Conservation (phyloP, 257 asterid genomes). For the Scutellaria minor region DNA sequence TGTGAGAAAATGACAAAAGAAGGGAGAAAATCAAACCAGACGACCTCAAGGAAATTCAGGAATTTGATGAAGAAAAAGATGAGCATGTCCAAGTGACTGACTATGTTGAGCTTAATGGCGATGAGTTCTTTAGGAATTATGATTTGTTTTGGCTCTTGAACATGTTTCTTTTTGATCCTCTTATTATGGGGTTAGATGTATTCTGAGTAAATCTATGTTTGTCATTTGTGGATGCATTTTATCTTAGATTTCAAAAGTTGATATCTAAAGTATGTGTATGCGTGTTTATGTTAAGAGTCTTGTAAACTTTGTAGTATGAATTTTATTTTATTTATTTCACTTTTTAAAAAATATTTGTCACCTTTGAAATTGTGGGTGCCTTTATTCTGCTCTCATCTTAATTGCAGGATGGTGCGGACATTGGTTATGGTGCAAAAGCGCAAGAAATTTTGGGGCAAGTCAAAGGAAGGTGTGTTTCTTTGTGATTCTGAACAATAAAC, state of each 20-base stretch:
- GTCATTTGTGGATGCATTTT: background rate
- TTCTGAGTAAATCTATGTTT: background rate
- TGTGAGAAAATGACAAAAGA: background rate
- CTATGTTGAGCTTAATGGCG: background rate
- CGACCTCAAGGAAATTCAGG: background rate
- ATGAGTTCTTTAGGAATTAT: background rate
- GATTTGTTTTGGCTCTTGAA: background rate
- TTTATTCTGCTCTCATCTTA: slow-evolving; percentile 7
- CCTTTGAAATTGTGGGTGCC: background rate
- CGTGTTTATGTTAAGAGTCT: background rate
- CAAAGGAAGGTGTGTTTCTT: slow-evolving; percentile 76
- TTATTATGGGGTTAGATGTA: background rate
- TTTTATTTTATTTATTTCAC: background rate
- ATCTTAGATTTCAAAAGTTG: background rate
- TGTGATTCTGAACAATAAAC: slow-evolving; percentile 1
- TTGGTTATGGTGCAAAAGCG: slow-evolving; percentile 98
- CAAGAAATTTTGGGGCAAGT: slow-evolving; percentile 97
- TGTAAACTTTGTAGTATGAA: background rate
- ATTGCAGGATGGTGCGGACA: slow-evolving; percentile 88
- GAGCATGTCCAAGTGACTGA: background rate
- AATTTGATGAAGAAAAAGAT: background rate
- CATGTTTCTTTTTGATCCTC: background rate
- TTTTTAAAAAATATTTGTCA: background rate
- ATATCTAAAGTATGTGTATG: background rate
- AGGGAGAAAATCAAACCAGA: background rate